phyloP scores from a whole-genome alignment of 2,329 filamentous ascomycete species.

The Grosmannia clavigera region DNA sequence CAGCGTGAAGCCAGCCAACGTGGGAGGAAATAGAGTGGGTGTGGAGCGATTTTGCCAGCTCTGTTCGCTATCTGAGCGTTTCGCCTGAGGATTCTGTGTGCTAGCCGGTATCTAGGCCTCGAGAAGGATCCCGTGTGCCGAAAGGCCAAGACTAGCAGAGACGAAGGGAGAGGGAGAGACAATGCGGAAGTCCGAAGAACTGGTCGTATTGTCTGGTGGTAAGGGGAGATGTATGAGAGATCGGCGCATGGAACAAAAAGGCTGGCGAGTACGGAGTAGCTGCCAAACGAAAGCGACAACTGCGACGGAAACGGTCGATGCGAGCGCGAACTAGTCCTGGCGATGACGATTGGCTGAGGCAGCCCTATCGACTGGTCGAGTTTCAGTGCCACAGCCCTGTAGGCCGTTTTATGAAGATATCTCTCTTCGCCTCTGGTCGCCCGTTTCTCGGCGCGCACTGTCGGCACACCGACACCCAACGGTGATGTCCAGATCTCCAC shows the following conservation, averaged over 20 bases:
- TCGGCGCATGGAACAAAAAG: neutral
- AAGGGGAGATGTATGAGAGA: neutral
- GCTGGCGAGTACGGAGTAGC: neutral
- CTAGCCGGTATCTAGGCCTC: neutral
- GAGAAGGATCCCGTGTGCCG: neutral
- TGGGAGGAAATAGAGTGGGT: slow-evolving; percentile 4
- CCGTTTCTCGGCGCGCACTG: neutral
- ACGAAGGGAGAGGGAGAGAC: neutral
- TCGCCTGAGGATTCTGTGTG: neutral
- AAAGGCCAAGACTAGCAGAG: neutral
- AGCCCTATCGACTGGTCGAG: neutral
- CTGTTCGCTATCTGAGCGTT: slow-evolving; percentile 3
- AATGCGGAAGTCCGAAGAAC: neutral
- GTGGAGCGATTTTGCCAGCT: slow-evolving; percentile 8
- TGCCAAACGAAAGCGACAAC: neutral
- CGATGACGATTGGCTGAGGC: neutral
- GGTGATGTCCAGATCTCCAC: neutral
- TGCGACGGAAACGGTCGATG: neutral
- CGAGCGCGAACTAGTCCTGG: neutral
- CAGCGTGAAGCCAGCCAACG: neutral
- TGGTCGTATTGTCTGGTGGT: neutral
- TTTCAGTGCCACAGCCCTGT: neutral
- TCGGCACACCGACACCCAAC: neutral
- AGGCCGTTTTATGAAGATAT: neutral
- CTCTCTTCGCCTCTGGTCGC: neutral